phyloP scores from a whole-genome alignment of 352 stramenopile genomes.

The Phytophthora cactorum region DNA sequence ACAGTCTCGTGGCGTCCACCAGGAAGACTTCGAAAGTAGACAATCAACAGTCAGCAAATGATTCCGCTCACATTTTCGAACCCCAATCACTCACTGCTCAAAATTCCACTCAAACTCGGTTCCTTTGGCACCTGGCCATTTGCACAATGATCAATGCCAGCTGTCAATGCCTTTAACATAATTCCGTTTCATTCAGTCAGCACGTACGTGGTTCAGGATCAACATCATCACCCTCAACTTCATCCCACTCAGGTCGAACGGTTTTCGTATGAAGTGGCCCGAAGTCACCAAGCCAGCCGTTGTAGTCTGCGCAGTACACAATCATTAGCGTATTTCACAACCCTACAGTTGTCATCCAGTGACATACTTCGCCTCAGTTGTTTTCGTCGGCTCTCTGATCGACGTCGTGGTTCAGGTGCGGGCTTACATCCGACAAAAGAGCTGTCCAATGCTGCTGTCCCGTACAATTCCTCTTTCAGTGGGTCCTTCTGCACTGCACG shows the following conservation, averaged over 20 bases:
- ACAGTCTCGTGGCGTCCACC: slow-evolving; percentile 16
- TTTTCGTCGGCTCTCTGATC: slow-evolving; percentile 18
- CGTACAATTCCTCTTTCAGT: slow-evolving; percentile 73
- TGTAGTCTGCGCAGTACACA: slow-evolving; percentile 50
- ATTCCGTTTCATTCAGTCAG: background rate
- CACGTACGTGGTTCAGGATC: slow-evolving; percentile 33
- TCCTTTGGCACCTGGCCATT: slow-evolving; percentile 16
- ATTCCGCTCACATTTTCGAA: background rate
- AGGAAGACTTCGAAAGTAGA: slow-evolving; percentile 27
- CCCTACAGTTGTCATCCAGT: background rate
- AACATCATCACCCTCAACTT: slow-evolving; percentile 29
- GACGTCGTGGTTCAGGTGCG: slow-evolving; percentile 15
- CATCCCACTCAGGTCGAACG: slow-evolving; percentile 57
- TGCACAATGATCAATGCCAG: background rate
- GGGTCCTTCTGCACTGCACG: slow-evolving; percentile 33
- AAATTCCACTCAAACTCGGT: slow-evolving; percentile 71
- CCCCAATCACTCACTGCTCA: slow-evolving; percentile 45
- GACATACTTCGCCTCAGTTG: slow-evolving; percentile 34
- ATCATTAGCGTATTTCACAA: background rate
- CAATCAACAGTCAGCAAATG: background rate
- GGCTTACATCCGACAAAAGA: slow-evolving; percentile 61
- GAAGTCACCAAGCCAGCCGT: slow-evolving; percentile 80
- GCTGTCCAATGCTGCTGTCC: slow-evolving; percentile 44
- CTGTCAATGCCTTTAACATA: background rate
- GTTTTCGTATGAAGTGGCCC: slow-evolving; percentile 77